Evolutionary conservation across 2,329 filamentous ascomycete species (phyloP).

Genomic region (Aspergillus niger): DNA sequence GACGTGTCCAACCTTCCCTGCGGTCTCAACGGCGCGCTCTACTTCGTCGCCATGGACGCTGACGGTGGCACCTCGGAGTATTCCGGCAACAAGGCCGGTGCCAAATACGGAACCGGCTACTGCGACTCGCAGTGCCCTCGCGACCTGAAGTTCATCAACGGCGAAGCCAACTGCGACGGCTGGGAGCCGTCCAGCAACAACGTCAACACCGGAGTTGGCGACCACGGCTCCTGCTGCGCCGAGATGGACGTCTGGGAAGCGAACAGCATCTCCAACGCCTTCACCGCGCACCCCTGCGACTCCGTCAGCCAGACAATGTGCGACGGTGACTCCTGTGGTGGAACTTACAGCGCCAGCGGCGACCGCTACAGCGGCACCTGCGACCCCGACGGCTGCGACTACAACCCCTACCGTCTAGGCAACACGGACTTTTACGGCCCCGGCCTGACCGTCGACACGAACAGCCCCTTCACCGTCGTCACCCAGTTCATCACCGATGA

Average conservation of each 20-base stretch:
- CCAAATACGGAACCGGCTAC: slow-evolving; percentile 64
- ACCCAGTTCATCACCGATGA: slow-evolving; percentile 64
- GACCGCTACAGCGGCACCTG: slow-evolving; percentile 64
- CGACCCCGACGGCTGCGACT: slow-evolving; percentile 71
- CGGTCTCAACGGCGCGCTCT: slow-evolving; percentile 71
- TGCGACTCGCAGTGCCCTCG: slow-evolving; percentile 62
- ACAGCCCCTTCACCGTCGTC: slow-evolving; percentile 63
- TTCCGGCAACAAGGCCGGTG: slow-evolving; percentile 58
- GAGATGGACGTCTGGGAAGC: slow-evolving; percentile 74
- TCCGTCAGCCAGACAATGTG: slow-evolving; percentile 55
- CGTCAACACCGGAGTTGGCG: slow-evolving; percentile 55
- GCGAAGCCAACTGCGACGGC: slow-evolving; percentile 57
- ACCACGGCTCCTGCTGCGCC: slow-evolving; percentile 63
- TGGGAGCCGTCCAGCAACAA: slow-evolving; percentile 57
- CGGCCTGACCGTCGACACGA: slow-evolving; percentile 59
- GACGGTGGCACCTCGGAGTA: slow-evolving; percentile 61
- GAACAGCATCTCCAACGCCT: slow-evolving; percentile 65
- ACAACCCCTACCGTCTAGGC: slow-evolving; percentile 69
- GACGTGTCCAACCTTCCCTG: slow-evolving; percentile 69
- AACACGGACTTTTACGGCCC: slow-evolving; percentile 65
- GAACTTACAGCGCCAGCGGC: slow-evolving; percentile 51
- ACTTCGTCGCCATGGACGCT: slow-evolving; percentile 63
- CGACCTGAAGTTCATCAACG: slow-evolving; percentile 50
- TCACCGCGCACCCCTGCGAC: slow-evolving; percentile 67
- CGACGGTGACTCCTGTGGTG: slow-evolving; percentile 55